Base-by-base conservation (phyloP, 1,284 basidiomycete species). In the Coniferiporia weirii region DNA sequence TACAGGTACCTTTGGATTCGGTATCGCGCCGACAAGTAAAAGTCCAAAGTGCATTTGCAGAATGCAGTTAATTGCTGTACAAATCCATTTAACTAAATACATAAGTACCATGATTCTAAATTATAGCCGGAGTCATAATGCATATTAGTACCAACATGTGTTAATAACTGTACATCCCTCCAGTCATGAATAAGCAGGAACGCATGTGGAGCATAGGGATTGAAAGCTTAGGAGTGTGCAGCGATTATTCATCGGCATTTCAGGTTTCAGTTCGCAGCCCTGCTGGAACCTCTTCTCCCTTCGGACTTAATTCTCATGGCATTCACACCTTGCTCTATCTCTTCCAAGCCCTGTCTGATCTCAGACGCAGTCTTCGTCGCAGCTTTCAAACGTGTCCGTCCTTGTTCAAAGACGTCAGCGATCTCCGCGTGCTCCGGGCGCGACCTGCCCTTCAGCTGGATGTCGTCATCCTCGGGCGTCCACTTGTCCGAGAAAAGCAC, bases 261-360 rank as follows among this genome's bases (percentile, higher is more conserved):
- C 27, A 3, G 5, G 40, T 43, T 43, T 15, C 44, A n/a, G 27
- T 40, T 53, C 17, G 57, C 43, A 19, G 32, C 52, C 22, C 48
- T 45, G 17, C 57, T 17, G 20, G 54, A 36, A 7, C 52, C 52
- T 22, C 36, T 40, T 20, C 44, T 19, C 32, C 36, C 13, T 19
- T 47, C 51, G 36, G 50, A 36, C 19, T 40, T 59, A 15, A 53
- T 46, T 34, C 34, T 15, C 57, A 59, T 54, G 1, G 51, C 34
- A 5, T 35, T 44, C 34, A 59, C 40, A n/a, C 52, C 57, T n/a
- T 48, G 43, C 27, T 59, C 52, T 27, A 59, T 59, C 34, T 59
- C 52, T 6, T 49, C 52, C 20, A 59, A 13, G 12, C 52, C 52
- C 35, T 54, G 43, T 10, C 52, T 44, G 12, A 59, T 46, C 13